Conservation (phyloP, 352 stramenopile species). For the Globisporangium takayamanum region DNA sequence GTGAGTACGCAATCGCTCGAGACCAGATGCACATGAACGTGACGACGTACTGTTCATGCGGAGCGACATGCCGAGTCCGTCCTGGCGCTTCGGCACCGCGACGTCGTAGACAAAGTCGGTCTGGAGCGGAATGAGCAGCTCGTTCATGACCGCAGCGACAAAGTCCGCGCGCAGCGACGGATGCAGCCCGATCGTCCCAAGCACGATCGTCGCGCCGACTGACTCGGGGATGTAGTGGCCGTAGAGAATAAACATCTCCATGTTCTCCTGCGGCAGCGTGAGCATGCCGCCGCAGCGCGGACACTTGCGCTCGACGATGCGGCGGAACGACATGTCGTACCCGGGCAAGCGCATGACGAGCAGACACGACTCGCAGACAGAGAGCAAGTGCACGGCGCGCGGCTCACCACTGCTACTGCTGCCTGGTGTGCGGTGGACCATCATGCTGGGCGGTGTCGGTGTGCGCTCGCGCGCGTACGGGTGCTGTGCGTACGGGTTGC, state of each 20-base stretch:
- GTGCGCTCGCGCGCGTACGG: constrained; percentile 14
- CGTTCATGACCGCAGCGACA: constrained; percentile 79
- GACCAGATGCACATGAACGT: background rate
- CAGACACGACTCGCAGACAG: constrained; percentile 69
- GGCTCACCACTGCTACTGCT: constrained; percentile 10
- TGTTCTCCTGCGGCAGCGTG: constrained; percentile 67
- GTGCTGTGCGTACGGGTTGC: constrained; percentile 8
- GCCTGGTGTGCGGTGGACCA: constrained; percentile 7
- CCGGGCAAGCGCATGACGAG: constrained; percentile 57
- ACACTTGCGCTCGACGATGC: constrained; percentile 77
- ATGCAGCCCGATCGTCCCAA: constrained; percentile 65
- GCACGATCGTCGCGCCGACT: constrained; percentile 52
- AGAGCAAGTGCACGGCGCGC: constrained; percentile 54
- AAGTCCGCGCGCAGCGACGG: constrained; percentile 73
- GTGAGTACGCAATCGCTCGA: constrained; percentile 8
- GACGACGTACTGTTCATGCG: constrained; percentile 71
- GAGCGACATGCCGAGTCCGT: constrained; percentile 80
- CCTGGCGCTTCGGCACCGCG: constrained; percentile 66
- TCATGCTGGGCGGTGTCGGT: constrained; percentile 10
- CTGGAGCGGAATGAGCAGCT: constrained; percentile 69
- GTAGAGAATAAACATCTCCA: constrained; percentile 88
- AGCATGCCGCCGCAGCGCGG: constrained; percentile 50
- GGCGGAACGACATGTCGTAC: constrained; percentile 78
- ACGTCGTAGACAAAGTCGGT: constrained; percentile 83
- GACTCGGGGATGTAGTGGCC: constrained; percentile 72